A percentile compares a stretch with the other conserved stretches of the same genome.
phyloP scores from a whole-genome alignment of 2,329 filamentous ascomycete species.

The Trichoderma sp. region DNA sequence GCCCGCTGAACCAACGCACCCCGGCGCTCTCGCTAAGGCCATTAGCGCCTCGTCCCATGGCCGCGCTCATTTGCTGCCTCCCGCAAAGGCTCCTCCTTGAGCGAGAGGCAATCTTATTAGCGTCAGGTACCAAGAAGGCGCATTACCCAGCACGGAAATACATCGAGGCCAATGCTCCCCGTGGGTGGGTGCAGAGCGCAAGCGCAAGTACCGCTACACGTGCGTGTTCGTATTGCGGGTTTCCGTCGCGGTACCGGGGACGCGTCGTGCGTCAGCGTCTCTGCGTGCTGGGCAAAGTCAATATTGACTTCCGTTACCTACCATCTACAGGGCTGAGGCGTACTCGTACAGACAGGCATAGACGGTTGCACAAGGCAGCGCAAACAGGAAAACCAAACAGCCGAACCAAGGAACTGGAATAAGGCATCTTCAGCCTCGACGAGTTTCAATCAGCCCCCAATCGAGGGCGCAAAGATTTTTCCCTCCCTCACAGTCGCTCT shows the following conservation, averaged over 20 bases:
- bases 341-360: background rate
- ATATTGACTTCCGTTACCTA: background rate
- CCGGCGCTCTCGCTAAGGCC: conserved; percentile 12
- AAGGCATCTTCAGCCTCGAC: no score
- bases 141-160: conserved; percentile 7
- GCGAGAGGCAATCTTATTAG: conserved; percentile 25
- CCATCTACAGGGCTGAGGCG: background rate
- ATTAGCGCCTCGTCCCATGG: conserved; percentile 22
- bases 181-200: no score
- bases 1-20: background rate
- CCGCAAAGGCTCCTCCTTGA: conserved; percentile 11
- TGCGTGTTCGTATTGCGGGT: conserved; percentile 22
- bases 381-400: no score
- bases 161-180: background rate
- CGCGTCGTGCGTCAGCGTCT: background rate
- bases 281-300: background rate
- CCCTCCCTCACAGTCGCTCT: background rate
- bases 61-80: conserved; percentile 19
- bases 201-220: background rate
- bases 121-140: conserved; percentile 4
- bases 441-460: no score
- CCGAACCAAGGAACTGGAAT: no score
- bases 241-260: conserved; percentile 6
- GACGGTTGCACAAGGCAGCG: no score
- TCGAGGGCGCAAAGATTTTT: background rate